phyloP scores from a whole-genome alignment of 257 asterid species.

The Solanum sitiens region DNA sequence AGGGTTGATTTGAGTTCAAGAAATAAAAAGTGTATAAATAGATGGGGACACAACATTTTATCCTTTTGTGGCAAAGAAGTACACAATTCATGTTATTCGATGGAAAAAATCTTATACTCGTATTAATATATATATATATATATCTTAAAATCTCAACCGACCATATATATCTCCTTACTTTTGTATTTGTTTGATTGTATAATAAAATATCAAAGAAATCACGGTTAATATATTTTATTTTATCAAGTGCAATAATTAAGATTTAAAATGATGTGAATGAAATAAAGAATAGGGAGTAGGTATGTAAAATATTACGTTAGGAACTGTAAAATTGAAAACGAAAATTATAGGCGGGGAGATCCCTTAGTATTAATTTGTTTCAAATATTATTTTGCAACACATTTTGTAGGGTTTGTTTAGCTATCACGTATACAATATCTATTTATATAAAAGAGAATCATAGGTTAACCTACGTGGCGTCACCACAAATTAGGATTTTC shows the following conservation, averaged over 20 bases:
- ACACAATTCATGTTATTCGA: no score
- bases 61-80: background rate
- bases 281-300: background rate
- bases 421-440: background rate
- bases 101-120: background rate
- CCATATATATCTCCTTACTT: background rate
- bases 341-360: background rate
- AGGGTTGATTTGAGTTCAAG: background rate
- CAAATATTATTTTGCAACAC: background rate
- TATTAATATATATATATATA: no score
- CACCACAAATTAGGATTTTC: fast-evolving
- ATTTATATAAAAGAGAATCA: no score
- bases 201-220: no score
- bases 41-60: no score
- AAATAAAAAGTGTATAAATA: no score
- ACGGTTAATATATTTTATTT: background rate
- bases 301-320: background rate
- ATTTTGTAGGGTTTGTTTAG: no score
- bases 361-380: background rate
- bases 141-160: no score
- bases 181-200: background rate
- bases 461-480: fast-evolving
- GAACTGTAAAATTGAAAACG: background rate
- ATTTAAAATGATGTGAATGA: background rate
- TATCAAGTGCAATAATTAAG: background rate